Percentiles rank a stretch among this genome's conserved stretches.
Conservation (phyloP, 108 stramenopile genomes). For the Cyclostephanos invisitatus region DNA sequence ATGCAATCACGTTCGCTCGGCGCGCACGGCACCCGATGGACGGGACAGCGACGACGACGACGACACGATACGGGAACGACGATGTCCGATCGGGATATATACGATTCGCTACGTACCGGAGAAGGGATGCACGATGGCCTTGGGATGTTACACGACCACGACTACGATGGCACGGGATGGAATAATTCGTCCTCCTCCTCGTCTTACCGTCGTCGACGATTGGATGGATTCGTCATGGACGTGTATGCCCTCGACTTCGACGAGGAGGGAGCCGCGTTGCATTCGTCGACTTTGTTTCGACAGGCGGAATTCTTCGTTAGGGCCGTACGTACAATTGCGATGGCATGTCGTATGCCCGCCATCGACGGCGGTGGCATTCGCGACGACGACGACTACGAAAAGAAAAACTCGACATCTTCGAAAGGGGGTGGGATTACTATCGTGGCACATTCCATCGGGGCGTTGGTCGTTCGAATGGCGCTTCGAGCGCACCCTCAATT, state of each 20-base stretch:
- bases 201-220: background rate
- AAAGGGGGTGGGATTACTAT: slow-evolving; percentile 39
- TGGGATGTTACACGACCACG: background rate
- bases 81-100: slow-evolving; percentile 24
- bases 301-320: slow-evolving; percentile 67
- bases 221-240: slow-evolving; percentile 67
- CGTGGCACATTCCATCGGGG: slow-evolving; percentile 83
- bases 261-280: slow-evolving; percentile 73
- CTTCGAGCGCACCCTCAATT: slow-evolving; percentile 35
- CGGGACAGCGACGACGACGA: slow-evolving; percentile 17
- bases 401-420: background rate
- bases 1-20: slow-evolving; percentile 72
- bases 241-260: slow-evolving; percentile 77
- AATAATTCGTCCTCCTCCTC: too few relatives aligned
- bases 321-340: slow-evolving; percentile 47
- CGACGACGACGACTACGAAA: background rate
- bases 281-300: slow-evolving; percentile 54
- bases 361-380: background rate
- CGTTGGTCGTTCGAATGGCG: slow-evolving; percentile 57
- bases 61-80: background rate
- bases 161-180: background rate
- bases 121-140: slow-evolving; percentile 37
- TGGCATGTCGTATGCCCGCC: slow-evolving; percentile 27
- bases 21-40: slow-evolving; percentile 80
- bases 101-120: slow-evolving; percentile 28